A percentile compares a stretch with the other conserved stretches of the same genome.
These are phyloP conservation scores for Teratosphaeriaceae sp. DNA, from an alignment of 2,329 filamentous ascomycete genomes.

Conservation along the genomic window DNA sequence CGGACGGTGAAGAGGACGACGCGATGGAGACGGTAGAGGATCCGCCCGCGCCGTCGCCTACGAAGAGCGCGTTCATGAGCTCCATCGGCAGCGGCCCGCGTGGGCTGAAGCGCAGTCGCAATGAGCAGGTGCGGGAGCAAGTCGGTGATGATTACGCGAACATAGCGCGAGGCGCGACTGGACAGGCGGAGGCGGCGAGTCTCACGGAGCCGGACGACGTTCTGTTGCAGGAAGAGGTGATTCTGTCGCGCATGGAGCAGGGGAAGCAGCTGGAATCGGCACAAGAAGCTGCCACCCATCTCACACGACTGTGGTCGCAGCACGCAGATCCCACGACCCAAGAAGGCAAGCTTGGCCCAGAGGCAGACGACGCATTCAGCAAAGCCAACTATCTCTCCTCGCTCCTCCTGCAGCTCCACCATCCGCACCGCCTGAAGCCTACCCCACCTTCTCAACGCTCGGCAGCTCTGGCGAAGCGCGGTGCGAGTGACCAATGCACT, in stretches of 20 bases:
- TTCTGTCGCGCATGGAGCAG: slow-evolving; percentile 44
- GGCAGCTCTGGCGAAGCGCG: slow-evolving; percentile 3
- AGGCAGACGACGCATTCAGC: slow-evolving; percentile 53
- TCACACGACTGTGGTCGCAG: slow-evolving; percentile 24
- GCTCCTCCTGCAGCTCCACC: slow-evolving; percentile 71
- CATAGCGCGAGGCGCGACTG: slow-evolving; percentile 64
- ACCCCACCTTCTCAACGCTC: slow-evolving; percentile 2
- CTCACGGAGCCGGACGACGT: slow-evolving; percentile 65
- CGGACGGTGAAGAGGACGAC: slow-evolving; percentile 31
- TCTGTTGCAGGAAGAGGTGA: slow-evolving; percentile 67
- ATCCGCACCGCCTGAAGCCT: slow-evolving; percentile 46
- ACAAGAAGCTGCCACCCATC: slow-evolving; percentile 19
- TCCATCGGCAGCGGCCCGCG: slow-evolving; percentile 21
- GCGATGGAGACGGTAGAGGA: slow-evolving; percentile 25
- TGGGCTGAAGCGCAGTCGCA: slow-evolving; percentile 33
- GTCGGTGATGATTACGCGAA: slow-evolving; percentile 59
- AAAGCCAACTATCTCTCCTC: slow-evolving; percentile 76
- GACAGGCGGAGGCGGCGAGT: slow-evolving; percentile 46
- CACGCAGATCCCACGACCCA: slow-evolving; percentile 21
- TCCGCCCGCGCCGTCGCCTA: background rate
- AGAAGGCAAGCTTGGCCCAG: slow-evolving; percentile 28
- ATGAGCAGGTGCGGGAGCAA: slow-evolving; percentile 33
- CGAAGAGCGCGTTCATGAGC: slow-evolving; percentile 12
- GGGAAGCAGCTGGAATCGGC: slow-evolving; percentile 21
- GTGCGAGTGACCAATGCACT: slow-evolving; percentile 31